Evolutionary conservation across 225 moss, liverwort and hornwort species (phyloP), one percentile per base, ranked within the genome.

Genomic region (Straminergon stramineum): DNA sequence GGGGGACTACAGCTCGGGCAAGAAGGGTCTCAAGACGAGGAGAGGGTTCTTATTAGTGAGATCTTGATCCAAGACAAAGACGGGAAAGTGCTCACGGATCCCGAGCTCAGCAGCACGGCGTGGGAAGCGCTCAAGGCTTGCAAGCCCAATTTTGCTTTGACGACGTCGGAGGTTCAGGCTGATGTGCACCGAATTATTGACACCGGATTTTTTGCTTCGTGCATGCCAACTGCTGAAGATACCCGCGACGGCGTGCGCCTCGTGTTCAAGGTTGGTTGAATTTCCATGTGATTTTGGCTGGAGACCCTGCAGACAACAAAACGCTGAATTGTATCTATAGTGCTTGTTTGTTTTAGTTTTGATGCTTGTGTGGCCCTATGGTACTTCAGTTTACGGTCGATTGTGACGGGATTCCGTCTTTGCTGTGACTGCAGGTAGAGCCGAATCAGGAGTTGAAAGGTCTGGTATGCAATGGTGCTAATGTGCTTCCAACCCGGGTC

Each of bases 111-210:
- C 85, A 89, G 90, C 48, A 99, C 97, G 6, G 99, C 97, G 22
- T 95, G 95, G 90, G 90, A 92, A 80, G 97, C 99, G 5, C 87
- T 99, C 74, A 99, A 99, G 90, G 97, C 99, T 21, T 99, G 97
- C 89, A 97, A 99, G 89, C 97, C 99, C 22, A 99, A 97, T 92
- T 99, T 99, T 75, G 99, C 99, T 28, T 82, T 99, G 66, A 99
- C 99, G 30, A 99, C 97, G 11, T 96, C 93, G 35, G 99, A 99
- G 92, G 99, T 99, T 65, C 99, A 99, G 91, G 97, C 97, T 82
- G 99, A 99, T 89, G 99, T 99, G 43, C 99, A 99, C 91, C 95
- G 97, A 15, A 99, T 99, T 75, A 99, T 99, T 71, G 95, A 99
- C 56, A 99, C 99, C 24, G 99, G 99, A 2, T 96, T 88, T 77